phyloP scores from a whole-genome alignment of 306 rosid species.

The Vicia faba region DNA sequence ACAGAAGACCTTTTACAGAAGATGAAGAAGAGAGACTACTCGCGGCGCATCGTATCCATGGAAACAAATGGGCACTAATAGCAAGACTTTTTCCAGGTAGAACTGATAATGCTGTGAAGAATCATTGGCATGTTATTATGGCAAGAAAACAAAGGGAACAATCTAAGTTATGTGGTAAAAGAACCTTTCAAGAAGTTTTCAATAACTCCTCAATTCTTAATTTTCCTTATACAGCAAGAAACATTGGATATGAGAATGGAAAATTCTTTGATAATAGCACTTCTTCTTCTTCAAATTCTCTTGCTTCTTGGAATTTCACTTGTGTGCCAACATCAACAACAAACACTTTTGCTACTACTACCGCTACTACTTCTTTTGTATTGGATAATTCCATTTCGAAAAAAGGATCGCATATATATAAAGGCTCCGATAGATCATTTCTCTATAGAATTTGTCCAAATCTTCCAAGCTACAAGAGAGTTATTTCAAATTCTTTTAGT shows the following conservation, averaged over 20 bases:
- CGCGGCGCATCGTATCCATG: conserved; percentile 81
- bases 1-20: conserved; percentile 85
- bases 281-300: conserved; percentile 33
- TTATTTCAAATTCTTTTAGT: conserved; percentile 50
- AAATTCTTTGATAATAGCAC: conserved; percentile 41
- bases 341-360: neutral
- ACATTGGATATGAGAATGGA: conserved; percentile 35
- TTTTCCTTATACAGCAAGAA: neutral
- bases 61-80: conserved; percentile 96
- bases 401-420: conserved; percentile 40
- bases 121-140: conserved; percentile 97
- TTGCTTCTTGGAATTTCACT: conserved; percentile 65
- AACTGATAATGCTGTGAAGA: conserved; percentile 95
- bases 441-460: conserved; percentile 40
- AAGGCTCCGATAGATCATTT: conserved; percentile 41
- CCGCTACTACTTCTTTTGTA: neutral
- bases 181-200: conserved; percentile 45
- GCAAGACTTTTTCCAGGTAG: conserved; percentile 89
- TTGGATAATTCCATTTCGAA: conserved; percentile 23
- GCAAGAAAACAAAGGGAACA: conserved; percentile 92
- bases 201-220: neutral
- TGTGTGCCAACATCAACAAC: conserved; percentile 32
- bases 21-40: conserved; percentile 88
- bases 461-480: conserved; percentile 49
- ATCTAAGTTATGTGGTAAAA: conserved; percentile 68